These are phyloP conservation scores for Venturia aucupariae DNA, from an alignment of 2,329 filamentous ascomycete species.

Conservation along the genomic window DNA sequence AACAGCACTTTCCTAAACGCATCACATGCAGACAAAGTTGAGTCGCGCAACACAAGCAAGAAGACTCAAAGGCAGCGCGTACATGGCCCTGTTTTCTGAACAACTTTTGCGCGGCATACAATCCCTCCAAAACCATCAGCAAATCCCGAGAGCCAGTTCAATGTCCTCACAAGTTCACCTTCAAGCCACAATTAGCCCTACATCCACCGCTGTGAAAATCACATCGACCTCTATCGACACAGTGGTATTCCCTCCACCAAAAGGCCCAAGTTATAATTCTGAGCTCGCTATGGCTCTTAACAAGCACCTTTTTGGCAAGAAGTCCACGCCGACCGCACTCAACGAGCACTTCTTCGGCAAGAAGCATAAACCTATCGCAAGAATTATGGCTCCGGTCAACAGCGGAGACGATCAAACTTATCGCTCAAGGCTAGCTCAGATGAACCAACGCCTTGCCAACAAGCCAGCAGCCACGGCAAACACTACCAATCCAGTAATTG, in stretches of 20 bases:
- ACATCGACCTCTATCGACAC: too few relatives aligned
- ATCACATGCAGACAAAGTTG: neutral
- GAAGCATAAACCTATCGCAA: neutral
- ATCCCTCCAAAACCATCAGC: neutral
- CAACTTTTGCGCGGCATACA: neutral
- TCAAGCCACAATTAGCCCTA: neutral
- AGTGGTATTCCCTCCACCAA: neutral
- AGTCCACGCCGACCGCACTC: neutral
- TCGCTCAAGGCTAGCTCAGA: neutral
- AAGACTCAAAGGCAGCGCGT: neutral
- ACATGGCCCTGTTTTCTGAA: neutral
- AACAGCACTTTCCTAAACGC: neutral
- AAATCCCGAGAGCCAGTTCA: neutral
- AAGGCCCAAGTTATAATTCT: neutral
- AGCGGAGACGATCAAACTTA: neutral
- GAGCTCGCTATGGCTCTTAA: neutral
- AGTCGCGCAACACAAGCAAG: neutral
- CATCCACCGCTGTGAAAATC: too few relatives aligned
- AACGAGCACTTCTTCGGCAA: neutral
- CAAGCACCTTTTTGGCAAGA: too few relatives aligned
- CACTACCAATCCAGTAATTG: neutral
- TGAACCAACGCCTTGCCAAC: neutral
- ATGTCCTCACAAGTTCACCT: neutral
- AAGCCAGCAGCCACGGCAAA: neutral
- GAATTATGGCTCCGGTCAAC: neutral